Base-by-base conservation (phyloP, 768 basidiomycete genomes). In the Tephrocybe rancida region DNA sequence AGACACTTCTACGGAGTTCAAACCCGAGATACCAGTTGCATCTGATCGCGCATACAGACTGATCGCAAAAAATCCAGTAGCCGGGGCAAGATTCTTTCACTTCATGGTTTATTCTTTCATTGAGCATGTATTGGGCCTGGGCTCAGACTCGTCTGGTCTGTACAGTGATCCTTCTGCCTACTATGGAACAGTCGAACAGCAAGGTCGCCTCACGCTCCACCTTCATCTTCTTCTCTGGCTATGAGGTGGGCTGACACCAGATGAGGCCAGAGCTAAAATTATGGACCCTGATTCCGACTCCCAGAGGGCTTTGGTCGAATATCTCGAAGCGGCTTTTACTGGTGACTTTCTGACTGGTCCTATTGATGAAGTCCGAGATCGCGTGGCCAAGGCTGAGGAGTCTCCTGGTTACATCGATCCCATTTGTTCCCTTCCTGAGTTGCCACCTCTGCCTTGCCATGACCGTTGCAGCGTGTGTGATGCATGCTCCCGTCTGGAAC, bases 111-210 rank as follows among this genome's bases (percentile, higher is more conserved):
- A 61, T 3, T 39, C 56, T 1, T 67, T 70, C 38, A 59, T 73
- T 2, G 58, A 59, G 9, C 57, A 70, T 54, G 51, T 62, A 1
- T 51, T 72, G 3, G 64, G 69, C 3, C 46, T 58, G 32, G 52
- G 45, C 14, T 38, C 26, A 6, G 44, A 61, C n/a, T 35, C 43
- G 61, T 18, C n/a, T 10, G 3, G 70, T 67, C 0, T 24, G 70
- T 74, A 61, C 62, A 69, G 73, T 6, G 43, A 64, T 0, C 61
- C 65, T 5, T 38, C 53, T 2, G 64, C 55, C 3, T 70, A 70
- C 21, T 73, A 72, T 58, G 70, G 68, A 5, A 68, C 67, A 0
- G 68, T 70, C 1, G 67, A 73, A 45, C 59, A 65, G 26, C 70
- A 72, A 55, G 69, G 68, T 8, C 52, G 64, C 1, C 45, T 67